Base-by-base conservation (phyloP, 148 eudicot genomes). In the Vaccinium corymbosum region DNA sequence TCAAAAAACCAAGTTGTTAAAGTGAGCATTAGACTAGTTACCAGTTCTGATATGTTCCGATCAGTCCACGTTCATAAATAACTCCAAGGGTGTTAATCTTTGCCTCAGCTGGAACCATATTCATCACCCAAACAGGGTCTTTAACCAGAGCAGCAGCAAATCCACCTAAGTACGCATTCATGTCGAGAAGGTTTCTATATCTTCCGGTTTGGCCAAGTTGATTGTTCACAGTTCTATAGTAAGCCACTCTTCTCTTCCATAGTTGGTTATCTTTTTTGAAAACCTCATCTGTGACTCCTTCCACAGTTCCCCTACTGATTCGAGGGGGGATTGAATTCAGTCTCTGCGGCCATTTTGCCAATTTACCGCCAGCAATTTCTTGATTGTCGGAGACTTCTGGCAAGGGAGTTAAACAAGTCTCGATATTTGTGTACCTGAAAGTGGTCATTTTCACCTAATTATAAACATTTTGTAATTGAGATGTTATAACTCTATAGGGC, bases 41-140 rank as follows among this genome's bases (percentile, higher is more conserved):
- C 94, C 96, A 94, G 87, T 83, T 93, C 78, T 94, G 98, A 64
- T 94, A 94, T 0, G 98, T 94, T 42, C 98, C 95, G 25, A 93
- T 92, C 74, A 94, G 84, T 38, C 98, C 98, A 55, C 94, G 89
- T 71, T 94, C 94, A 27, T 90, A 94, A 56, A 94, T 87, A 4
- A 82, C 93, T 12, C 98, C 98, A 71, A 94, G 94, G 29, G 95
- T 94, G 82, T 94, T 90, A 80, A 87, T 89, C 86, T 90, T 88
- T 20, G 92, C 90, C 81, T 93, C 95, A 0, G 86, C 89, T 0
- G 98, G 98, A 68, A 93, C 93, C 1, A 94, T 86, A 82, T 94
- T 94, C 98, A 94, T 94, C 72, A 93, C 95, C 98, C 98, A 94
- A 53, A 91, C 85, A 0, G 97, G 97, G 46, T 91, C 91, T 55